Conservation (phyloP, 352 stramenopile species). For the Phytophthora meadii region DNA sequence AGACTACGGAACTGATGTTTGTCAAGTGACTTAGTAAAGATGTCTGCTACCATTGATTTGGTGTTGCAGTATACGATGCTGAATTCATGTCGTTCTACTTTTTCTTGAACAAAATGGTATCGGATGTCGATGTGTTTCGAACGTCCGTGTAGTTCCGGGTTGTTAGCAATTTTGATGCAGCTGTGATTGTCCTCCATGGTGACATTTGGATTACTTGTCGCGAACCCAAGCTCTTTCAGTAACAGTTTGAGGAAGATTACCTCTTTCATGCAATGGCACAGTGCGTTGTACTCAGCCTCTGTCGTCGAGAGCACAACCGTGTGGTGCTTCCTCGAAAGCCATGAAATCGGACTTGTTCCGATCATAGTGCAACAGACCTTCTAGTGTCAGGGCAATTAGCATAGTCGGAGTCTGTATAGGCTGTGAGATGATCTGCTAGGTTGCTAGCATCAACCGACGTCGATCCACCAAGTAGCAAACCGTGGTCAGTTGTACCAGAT, state of each 20-base stretch:
- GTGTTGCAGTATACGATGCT: slow-evolving; percentile 3
- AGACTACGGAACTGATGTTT: no score
- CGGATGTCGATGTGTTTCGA: background rate
- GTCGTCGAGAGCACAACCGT: slow-evolving; percentile 36
- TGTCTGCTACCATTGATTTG: background rate
- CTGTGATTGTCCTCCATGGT: background rate
- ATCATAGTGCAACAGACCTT: background rate
- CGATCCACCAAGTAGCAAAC: no score
- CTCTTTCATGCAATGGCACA: slow-evolving; percentile 29
- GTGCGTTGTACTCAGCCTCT: slow-evolving; percentile 26
- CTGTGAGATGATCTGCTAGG: no score
- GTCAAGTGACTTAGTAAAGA: background rate
- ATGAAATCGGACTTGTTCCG: background rate
- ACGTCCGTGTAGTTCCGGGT: background rate
- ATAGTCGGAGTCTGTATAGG: no score
- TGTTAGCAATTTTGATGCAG: background rate
- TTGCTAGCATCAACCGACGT: no score
- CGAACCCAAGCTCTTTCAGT: background rate
- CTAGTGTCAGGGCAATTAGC: no score
- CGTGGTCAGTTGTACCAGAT: no score
- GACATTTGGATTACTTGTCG: background rate
- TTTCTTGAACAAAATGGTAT: background rate
- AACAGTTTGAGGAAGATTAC: background rate
- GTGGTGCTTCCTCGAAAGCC: slow-evolving; percentile 6
- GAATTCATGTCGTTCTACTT: background rate